A percentile compares a stretch with the other conserved stretches of the same genome.
These are phyloP conservation scores for Gossypium ekmanianum DNA, from an alignment of 345 rosid species.

Conservation along the genomic window DNA sequence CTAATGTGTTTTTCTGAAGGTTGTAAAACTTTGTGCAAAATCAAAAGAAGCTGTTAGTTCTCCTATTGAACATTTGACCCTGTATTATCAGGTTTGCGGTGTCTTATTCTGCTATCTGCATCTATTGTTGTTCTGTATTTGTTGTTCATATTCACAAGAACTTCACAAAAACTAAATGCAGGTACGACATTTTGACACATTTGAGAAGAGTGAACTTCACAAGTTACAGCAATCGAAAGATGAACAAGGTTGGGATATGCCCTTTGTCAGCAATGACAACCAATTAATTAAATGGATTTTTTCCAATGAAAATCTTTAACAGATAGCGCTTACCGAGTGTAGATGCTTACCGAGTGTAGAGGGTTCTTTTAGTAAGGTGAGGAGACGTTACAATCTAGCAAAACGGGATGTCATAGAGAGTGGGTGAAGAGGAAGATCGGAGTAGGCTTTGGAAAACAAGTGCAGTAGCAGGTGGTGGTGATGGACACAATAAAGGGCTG, in stretches of 20 bases:
- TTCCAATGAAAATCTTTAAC: not conserved
- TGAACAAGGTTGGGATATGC: constrained; percentile 73
- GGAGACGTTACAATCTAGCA: no score
- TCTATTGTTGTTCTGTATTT: not conserved
- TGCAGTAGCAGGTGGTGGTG: no score
- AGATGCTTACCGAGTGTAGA: no score
- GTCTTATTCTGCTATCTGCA: constrained; percentile 9
- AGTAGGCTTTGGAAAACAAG: no score
- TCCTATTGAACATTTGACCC: constrained; percentile 98
- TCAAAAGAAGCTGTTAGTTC: constrained; percentile 99
- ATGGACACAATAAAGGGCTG: no score
- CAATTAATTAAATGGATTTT: not conserved
- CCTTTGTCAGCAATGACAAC: not conserved
- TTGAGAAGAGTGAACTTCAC: constrained; percentile 98
- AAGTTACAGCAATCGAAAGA: constrained; percentile 97
- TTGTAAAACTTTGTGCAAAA: constrained; percentile 97
- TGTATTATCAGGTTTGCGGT: constrained; percentile 88
- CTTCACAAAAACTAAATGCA: constrained; percentile 30
- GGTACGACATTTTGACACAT: constrained; percentile 98
- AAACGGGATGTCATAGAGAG: no score
- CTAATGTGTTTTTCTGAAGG: constrained; percentile 39
- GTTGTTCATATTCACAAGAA: not conserved
- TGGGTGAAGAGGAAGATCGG: no score
- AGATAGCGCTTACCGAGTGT: no score
- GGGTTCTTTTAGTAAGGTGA: no score